Base-by-base conservation (phyloP, 805 yeast species). In the Saccharomycopsis synnaedendra region DNA sequence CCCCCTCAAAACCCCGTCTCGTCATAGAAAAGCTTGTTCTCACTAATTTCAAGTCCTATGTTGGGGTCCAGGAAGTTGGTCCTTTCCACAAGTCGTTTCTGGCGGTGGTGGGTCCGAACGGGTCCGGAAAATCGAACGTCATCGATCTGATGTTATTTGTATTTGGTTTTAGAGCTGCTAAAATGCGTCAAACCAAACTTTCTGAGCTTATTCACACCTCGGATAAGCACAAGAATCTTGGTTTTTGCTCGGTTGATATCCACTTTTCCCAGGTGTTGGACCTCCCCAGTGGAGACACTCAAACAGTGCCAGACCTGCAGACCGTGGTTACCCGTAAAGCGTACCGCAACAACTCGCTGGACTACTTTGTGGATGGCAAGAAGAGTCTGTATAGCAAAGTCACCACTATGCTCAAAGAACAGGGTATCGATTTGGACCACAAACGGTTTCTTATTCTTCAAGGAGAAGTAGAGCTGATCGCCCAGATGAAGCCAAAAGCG, bases 31-130 rank as follows among this genome's bases (percentile, higher is more conserved):
- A 78, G 55, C 64, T 93, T 31, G 82, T 82, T 1, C 69, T 94
- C 39, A 80, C 81, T 1, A 84, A 93, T 61, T 93, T 93, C 74
- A 93, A 93, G 61, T 88, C 97, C 0, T 93, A 93, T 61, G 97
- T 97, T 1, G 98, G 98, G 0, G 68, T 73, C 11, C 97, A 93
- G 65, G 76, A 77, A 5, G 85, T 93, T 44, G 99, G 99, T 0
- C 99, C 99, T 0, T 93, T 93, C 64, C 84, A 93, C 57, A 66
- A 89, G 36, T 86, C 94, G 4, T 94, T 93, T 59, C 85, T 96
- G 7, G 97, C 99, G 0, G 95, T 93, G 7, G 97, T 93, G 9
- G 99, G 99, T 0, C 98, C 98, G 4, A 93, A 93, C 62, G 99
- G 99, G 5, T 84, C 96, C 8, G 99, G 99, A 2, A 93, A 93